These are phyloP conservation scores for Xylaria bambusicola DNA, from an alignment of 495 filamentous ascomycete species.

Conservation along the genomic window DNA sequence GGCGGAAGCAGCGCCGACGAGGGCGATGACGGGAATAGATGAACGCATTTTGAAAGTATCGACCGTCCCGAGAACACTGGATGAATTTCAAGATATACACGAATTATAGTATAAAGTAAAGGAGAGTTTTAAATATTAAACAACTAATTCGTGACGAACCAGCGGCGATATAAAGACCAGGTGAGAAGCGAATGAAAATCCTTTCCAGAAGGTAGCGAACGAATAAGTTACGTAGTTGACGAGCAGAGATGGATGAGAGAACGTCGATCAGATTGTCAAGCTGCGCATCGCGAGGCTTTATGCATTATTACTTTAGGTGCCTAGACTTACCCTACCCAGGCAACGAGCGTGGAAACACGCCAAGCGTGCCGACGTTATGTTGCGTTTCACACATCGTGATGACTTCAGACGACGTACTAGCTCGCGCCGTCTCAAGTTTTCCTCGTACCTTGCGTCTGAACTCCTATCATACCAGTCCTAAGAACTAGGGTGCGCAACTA, in stretches of 20 bases:
- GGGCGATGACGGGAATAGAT: conserved; percentile 18
- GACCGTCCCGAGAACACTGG: too few species aligned
- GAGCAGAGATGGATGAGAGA: not conserved
- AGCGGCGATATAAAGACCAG: not conserved
- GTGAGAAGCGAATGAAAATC: conserved; percentile 1
- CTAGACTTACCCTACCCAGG: too few species aligned
- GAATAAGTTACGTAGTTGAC: not conserved
- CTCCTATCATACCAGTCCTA: not conserved
- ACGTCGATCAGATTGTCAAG: conserved; percentile 1
- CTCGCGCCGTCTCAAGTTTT: conserved; percentile 9
- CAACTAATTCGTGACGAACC: not conserved
- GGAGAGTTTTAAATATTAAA: not conserved
- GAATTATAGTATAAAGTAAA: not conserved
- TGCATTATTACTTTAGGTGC: too few species aligned
- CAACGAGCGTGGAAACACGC: not conserved
- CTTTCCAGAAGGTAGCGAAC: not conserved
- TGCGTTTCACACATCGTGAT: conserved; percentile 7
- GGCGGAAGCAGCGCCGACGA: conserved; percentile 21
- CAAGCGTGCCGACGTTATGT: not conserved
- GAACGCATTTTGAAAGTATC: conserved; percentile 31
- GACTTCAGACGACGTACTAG: not conserved
- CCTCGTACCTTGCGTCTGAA: too few species aligned
- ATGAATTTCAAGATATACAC: too few species aligned
- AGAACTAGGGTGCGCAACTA: too few species aligned
- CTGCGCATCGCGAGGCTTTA: conserved; percentile 9